These are phyloP conservation scores for Artemisia argyi DNA, from an alignment of 129 eudicot species.

Conservation along the genomic window DNA sequence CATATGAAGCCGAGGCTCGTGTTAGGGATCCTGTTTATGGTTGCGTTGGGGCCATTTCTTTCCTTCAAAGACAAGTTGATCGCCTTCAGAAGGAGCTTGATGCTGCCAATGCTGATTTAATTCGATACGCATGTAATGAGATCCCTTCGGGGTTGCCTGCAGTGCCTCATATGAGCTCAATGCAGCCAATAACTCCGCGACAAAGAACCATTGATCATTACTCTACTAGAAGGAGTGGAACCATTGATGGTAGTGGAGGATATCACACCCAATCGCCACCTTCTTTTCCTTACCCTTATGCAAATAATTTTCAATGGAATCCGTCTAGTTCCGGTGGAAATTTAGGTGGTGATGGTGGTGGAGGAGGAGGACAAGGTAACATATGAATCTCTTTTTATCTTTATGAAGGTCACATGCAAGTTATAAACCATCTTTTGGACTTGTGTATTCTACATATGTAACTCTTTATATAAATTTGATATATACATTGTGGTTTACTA, in stretches of 20 bases:
- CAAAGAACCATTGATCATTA: slow-evolving; percentile 36
- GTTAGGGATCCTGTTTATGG: slow-evolving; percentile 90
- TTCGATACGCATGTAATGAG: slow-evolving; percentile 54
- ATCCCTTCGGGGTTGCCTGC: slow-evolving; percentile 29
- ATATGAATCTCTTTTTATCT: slow-evolving; percentile 18
- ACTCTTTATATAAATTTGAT: slow-evolving; percentile 21
- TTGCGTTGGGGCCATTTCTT: slow-evolving; percentile 79
- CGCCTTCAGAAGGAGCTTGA: slow-evolving; percentile 83
- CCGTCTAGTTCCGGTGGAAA: slow-evolving; percentile 28
- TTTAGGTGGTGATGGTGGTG: slow-evolving; percentile 28
- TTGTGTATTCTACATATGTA: slow-evolving; percentile 28
- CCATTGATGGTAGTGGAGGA: slow-evolving; percentile 35
- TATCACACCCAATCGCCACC: slow-evolving; percentile 41
- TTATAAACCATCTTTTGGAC: slow-evolving; percentile 36
- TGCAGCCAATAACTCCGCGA: slow-evolving; percentile 36
- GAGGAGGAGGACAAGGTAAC: slow-evolving; percentile 45
- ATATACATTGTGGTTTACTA: slow-evolving; percentile 25
- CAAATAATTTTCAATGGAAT: slow-evolving; percentile 41
- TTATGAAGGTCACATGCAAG: slow-evolving; percentile 26
- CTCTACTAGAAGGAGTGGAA: slow-evolving; percentile 32
- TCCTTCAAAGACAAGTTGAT: slow-evolving; percentile 82
- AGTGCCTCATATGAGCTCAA: slow-evolving; percentile 32
- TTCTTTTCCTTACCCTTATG: slow-evolving; percentile 37
- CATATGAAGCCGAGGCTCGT: slow-evolving; percentile 93
- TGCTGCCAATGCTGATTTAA: slow-evolving; percentile 70